Evolutionary conservation across 139 green algal species (phyloP), one percentile per base, ranked within the genome.

Genomic region (Ettlia oleoabundans): DNA sequence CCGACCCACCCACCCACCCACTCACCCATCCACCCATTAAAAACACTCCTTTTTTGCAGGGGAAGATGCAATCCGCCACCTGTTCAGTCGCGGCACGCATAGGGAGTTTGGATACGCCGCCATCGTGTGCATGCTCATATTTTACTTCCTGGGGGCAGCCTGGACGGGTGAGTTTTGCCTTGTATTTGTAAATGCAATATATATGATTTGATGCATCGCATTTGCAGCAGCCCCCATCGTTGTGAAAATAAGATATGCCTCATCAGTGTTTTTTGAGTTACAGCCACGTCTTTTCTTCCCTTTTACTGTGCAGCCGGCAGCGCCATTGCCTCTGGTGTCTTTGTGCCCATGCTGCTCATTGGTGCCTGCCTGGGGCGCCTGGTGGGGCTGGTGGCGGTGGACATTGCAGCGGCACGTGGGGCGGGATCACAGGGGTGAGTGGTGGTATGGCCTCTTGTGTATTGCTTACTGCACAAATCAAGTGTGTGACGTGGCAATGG

Each of bases 301-400:
- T 19, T 22, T 51, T 19, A 18, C 0, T 5, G n/a, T 80, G 73
- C 73, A 80, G 73, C 73, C 53, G 92, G 92, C 69, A 90, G 72
- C 74, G 92, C 92, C 61, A 93, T 97, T 38, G 86, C 91, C 35
- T 91, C 80, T 1, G 84, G 94, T 22, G 87, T 96, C 15, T 98
- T 98, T 87, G 93, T 98, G 76, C 95, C 95, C 63, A 97, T 97
- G 95, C 87, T 98, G 64, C 88, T 98, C 81, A 93, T 96, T 33
- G 94, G 94, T 19, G 91, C 93, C 13, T 89, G 89, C 58, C 82
- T 97, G 2, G 94, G 92, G 0, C 84, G 90, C 30, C 77, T 93
- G 61, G 80, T 83, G 67, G 75, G 89, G 32, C 76, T 93, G 43
- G 69, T 85, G 41, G 40, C 22, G 37, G 80, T 89, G 61, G 83